A percentile compares a stretch with the other conserved stretches of the same genome.
phyloP scores from a whole-genome alignment of 495 filamentous ascomycete species.

The Hyaloscypha finlandica region DNA sequence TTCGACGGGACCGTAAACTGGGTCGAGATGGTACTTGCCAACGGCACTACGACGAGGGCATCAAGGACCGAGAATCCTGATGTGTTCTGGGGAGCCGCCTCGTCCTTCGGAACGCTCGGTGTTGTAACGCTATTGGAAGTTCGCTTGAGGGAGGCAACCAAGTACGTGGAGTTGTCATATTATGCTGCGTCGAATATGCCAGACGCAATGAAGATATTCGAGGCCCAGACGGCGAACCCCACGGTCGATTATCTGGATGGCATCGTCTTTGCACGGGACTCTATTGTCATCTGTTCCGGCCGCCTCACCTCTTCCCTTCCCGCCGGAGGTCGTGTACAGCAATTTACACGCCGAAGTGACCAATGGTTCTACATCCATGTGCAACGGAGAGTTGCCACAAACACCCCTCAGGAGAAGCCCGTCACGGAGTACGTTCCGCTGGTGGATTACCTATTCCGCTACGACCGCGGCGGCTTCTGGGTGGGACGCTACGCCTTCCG shows the following conservation, averaged over 20 bases:
- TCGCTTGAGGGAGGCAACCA: slow-evolving; percentile 49
- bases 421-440: slow-evolving; percentile 50
- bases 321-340: slow-evolving; percentile 30
- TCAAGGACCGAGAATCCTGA: slow-evolving; percentile 31
- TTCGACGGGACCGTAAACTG: slow-evolving; percentile 54
- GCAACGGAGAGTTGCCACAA: slow-evolving; percentile 16
- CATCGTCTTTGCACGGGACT: slow-evolving; percentile 48
- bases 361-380: slow-evolving; percentile 56
- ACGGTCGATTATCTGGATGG: slow-evolving; percentile 44
- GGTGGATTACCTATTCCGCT: slow-evolving; percentile 60
- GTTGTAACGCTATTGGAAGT: slow-evolving; percentile 58
- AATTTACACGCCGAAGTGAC: slow-evolving; percentile 45
- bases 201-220: slow-evolving; percentile 36
- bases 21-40: slow-evolving; percentile 59
- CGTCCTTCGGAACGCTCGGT: slow-evolving; percentile 57
- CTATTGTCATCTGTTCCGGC: slow-evolving; percentile 55
- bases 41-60: slow-evolving; percentile 49
- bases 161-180: slow-evolving; percentile 56
- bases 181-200: slow-evolving; percentile 42
- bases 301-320: slow-evolving; percentile 40
- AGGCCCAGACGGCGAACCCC: background rate
- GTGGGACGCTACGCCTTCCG: slow-evolving; percentile 38
- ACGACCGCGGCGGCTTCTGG: slow-evolving; percentile 63
- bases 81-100: slow-evolving; percentile 56
- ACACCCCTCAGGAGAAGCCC: background rate